Percentiles rank a stretch among this genome's conserved stretches.
Evolutionary conservation across 1,284 basidiomycete species (phyloP).

Genomic region (Puccinia hordei): DNA sequence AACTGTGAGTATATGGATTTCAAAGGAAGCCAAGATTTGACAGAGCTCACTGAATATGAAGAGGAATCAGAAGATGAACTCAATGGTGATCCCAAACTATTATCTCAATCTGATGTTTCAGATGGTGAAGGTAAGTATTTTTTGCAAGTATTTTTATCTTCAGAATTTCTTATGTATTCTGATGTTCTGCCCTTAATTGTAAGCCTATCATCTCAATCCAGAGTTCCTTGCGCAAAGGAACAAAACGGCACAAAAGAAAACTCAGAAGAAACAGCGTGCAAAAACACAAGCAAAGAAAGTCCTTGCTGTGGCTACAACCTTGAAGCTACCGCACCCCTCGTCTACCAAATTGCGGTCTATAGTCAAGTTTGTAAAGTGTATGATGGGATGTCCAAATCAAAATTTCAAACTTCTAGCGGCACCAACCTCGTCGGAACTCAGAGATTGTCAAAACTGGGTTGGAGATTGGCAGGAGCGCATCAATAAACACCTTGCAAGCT

Average conservation of each 20-base stretch:
- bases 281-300: neutral
- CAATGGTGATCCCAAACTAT: neutral
- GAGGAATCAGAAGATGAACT: no score
- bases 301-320: conserved; percentile 5
- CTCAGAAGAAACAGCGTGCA: neutral
- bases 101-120: neutral
- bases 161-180: neutral
- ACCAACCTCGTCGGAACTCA: neutral
- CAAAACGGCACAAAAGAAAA: neutral
- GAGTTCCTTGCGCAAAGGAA: neutral
- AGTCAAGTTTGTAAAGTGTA: conserved; percentile 4
- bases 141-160: neutral
- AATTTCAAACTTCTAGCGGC: neutral
- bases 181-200: neutral
- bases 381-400: neutral
- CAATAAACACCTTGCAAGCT: neutral
- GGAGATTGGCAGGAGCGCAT: neutral
- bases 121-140: neutral
- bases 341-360: neutral
- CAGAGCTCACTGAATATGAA: no score
- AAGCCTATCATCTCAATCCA: neutral
- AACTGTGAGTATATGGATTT: no score
- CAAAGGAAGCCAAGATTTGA: no score
- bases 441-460: neutral
- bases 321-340: neutral